Percentiles rank a stretch among this genome's conserved stretches.
Conservation (phyloP, 306 rosid species). For the Quillaja saponaria region DNA sequence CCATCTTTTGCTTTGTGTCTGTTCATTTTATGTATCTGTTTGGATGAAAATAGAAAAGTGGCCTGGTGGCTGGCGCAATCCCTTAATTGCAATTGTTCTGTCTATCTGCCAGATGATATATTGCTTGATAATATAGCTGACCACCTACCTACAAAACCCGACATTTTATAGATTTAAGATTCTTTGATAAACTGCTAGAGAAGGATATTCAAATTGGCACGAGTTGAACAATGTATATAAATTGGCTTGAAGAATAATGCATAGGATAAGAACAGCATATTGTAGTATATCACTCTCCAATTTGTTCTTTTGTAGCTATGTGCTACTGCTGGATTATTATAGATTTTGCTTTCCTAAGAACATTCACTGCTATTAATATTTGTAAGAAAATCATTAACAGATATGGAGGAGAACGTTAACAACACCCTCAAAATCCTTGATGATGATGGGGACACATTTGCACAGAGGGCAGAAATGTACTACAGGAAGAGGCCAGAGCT, state of each 20-base stretch:
- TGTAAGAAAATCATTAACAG: conserved; percentile 41
- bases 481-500: conserved; percentile 83
- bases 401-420: conserved; percentile 79
- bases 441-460: conserved; percentile 77
- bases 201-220: neutral
- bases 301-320: neutral
- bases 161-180: neutral
- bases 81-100: neutral
- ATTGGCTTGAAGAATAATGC: conserved; percentile 16
- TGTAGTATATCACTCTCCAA: neutral
- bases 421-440: conserved; percentile 66
- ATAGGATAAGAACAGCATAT: neutral
- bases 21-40: conserved; percentile 1
- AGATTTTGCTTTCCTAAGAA: conserved; percentile 2
- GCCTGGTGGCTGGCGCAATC: conserved; percentile 10
- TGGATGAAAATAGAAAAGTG: neutral
- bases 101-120: neutral
- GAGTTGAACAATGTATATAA: conserved; percentile 9
- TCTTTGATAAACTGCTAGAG: neutral
- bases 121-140: neutral
- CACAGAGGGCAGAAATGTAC: conserved; percentile 93
- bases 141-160: neutral
- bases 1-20: conserved; percentile 9
- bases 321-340: neutral
- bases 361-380: conserved; percentile 4